Evolutionary conservation across 768 basidiomycete species (phyloP), one percentile per base, ranked within the genome.

Genomic region (Agrocybe pediades): DNA sequence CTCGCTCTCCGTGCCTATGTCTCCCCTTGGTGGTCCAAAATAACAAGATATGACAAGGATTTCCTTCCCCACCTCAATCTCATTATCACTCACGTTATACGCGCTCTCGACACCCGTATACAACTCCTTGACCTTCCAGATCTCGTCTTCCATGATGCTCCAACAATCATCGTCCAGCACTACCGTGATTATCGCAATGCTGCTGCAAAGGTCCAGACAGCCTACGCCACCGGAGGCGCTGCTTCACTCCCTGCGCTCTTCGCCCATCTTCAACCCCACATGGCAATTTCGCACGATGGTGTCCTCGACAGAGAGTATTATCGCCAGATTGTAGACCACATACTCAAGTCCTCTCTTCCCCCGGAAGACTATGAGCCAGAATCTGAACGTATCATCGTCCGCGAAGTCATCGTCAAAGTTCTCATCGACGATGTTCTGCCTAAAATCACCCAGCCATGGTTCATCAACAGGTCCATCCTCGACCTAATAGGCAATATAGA

Each of bases 361-460:
- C 71, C 77, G 2, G 85, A 91, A 54, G 92, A 97, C 64, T 92
- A 86, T 66, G 80, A 80, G 9, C 82, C 92, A 16, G 85, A 90
- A 46, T 68, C 85, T 0, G 91, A 97, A 72, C 82, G 92, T n/a
- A 77, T 82, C 55, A 88, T 98, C 54, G 71, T 91, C 39, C 84
- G 93, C 53, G 96, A 98, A 72, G 74, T 97, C 33, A 62, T 96
- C 25, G 81, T 92, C 63, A 88, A 90, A 60, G 77, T 91, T 20
- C 71, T 98, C 6, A 72, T 94, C 56, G 79, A 80, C 44, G 84
- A 86, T 57, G 70, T 88, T 21, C 63, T 88, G 21, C 86, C 86
- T 25, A 85, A 82, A 59, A 67, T 96, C 46, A 81, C 84, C 6
- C 88, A 97, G 66, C 89, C 91, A 0, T 98, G 95, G 94, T 98